A percentile compares a stretch with the other conserved stretches of the same genome.
Evolutionary conservation across 2,329 filamentous ascomycete genomes (phyloP).

Genomic region (Davidsoniella eucalypti): DNA sequence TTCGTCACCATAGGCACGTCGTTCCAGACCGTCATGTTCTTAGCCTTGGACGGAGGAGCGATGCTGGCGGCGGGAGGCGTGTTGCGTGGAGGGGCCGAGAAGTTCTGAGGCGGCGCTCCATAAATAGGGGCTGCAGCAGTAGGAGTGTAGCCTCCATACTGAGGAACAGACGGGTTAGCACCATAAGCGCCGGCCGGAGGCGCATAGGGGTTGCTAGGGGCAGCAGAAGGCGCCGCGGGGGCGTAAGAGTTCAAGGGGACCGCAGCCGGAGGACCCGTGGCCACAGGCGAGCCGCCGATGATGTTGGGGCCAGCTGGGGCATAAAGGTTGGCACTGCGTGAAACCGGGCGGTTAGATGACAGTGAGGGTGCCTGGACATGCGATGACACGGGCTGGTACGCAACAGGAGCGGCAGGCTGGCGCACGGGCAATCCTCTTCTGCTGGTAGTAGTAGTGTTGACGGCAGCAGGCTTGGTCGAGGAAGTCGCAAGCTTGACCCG

Average conservation of each 20-base stretch:
- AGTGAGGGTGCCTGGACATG: slow-evolving; percentile 1
- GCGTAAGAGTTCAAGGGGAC: slow-evolving; percentile 28
- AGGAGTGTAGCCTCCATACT: slow-evolving; percentile 16
- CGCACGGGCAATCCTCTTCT: slow-evolving; percentile 13
- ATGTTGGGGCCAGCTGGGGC: slow-evolving; percentile 7
- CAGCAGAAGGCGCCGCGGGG: slow-evolving; percentile 24
- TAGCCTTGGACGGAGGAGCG: slow-evolving; percentile 48
- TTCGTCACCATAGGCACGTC: slow-evolving; percentile 80
- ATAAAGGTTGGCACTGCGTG: not conserved
- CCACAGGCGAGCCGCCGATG: slow-evolving; percentile 1
- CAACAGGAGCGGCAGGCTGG: slow-evolving; percentile 21
- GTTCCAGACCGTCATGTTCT: slow-evolving; percentile 76
- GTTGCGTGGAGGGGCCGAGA: slow-evolving; percentile 34
- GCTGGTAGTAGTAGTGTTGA: slow-evolving; percentile 15
- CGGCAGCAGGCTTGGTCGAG: slow-evolving; percentile 18
- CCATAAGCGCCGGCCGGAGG: slow-evolving; percentile 4
- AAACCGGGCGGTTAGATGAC: not conserved
- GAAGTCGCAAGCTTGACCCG: slow-evolving; percentile 66
- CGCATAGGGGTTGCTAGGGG: slow-evolving; percentile 13
- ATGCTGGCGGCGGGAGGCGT: slow-evolving; percentile 32
- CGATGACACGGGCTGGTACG: slow-evolving; percentile 16
- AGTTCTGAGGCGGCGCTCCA: slow-evolving; percentile 17
- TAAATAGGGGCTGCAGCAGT: slow-evolving; percentile 14
- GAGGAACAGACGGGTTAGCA: slow-evolving; percentile 1
- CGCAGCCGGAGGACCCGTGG: not conserved